Evolutionary conservation across 2,329 filamentous ascomycete genomes (phyloP).

Genomic region (Fusarium siculi): DNA sequence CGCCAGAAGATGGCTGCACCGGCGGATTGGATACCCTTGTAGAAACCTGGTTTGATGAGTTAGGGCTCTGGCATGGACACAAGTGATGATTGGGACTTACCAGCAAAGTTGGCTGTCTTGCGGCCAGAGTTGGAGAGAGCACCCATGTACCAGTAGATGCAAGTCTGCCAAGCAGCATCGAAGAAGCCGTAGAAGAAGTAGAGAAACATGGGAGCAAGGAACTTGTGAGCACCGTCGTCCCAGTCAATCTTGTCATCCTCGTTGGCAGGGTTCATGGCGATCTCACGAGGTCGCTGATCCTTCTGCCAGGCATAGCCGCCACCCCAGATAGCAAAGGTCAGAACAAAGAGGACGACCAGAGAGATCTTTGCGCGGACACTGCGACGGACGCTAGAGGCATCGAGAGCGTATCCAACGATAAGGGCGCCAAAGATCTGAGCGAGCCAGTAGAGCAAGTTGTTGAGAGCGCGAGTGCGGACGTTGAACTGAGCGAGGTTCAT

Average conservation of each 20-base stretch:
- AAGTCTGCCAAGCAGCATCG: constrained; percentile 72
- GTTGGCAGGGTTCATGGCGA: constrained; percentile 53
- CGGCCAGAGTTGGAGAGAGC: constrained; percentile 89
- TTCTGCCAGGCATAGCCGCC: constrained; percentile 74
- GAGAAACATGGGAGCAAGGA: constrained; percentile 72
- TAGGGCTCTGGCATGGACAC: not conserved
- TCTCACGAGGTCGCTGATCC: constrained; percentile 57
- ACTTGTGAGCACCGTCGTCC: constrained; percentile 56
- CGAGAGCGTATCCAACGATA: constrained; percentile 58
- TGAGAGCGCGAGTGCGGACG: constrained; percentile 65
- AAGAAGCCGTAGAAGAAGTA: constrained; percentile 78
- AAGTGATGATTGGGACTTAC: constrained; percentile 18
- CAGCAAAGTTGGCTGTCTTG: constrained; percentile 84
- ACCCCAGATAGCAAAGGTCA: constrained; percentile 66
- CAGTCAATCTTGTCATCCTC: constrained; percentile 55
- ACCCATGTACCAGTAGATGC: constrained; percentile 75
- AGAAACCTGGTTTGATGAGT: constrained; percentile 67
- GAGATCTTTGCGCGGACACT: constrained; percentile 58
- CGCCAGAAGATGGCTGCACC: constrained; percentile 46
- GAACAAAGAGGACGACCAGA: constrained; percentile 58
- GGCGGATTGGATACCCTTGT: constrained; percentile 65
- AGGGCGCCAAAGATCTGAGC: constrained; percentile 66
- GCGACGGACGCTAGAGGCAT: constrained; percentile 55
- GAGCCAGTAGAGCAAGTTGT: constrained; percentile 65
- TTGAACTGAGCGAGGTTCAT: constrained; percentile 67